Evolutionary conservation across 768 basidiomycete genomes (phyloP).

Genomic region (Leccinum variicolor): DNA sequence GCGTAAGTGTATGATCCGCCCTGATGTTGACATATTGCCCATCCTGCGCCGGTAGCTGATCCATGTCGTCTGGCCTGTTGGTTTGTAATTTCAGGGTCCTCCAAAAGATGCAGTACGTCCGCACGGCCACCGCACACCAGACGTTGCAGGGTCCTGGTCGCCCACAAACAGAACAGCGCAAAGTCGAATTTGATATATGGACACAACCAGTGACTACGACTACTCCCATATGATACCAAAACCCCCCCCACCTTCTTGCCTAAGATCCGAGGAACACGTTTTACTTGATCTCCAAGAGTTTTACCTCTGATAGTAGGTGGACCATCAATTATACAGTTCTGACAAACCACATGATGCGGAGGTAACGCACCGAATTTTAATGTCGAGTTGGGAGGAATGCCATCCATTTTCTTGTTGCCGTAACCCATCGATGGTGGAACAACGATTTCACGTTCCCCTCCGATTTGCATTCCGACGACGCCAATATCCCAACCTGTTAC

Average conservation of each 20-base stretch:
- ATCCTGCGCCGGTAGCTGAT: neutral
- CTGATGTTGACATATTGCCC: slow-evolving; percentile 10
- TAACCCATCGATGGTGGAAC: slow-evolving; percentile 72
- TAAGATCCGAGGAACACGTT: slow-evolving; percentile 15
- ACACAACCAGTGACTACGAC: slow-evolving; percentile 13
- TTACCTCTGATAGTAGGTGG: slow-evolving; percentile 52
- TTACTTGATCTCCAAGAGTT: slow-evolving; percentile 67
- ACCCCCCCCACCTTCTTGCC: slow-evolving; percentile 4
- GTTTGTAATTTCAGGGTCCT: slow-evolving; percentile 21
- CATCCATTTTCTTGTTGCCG: slow-evolving; percentile 56
- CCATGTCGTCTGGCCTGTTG: slow-evolving; percentile 4
- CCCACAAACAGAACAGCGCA: slow-evolving; percentile 16
- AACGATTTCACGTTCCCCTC: slow-evolving; percentile 79
- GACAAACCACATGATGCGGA: neutral
- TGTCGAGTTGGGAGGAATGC: slow-evolving; percentile 78
- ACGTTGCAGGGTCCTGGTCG: slow-evolving; percentile 18
- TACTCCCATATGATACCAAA: slow-evolving; percentile 18
- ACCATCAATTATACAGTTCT: slow-evolving; percentile 10
- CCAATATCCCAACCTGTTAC: slow-evolving; percentile 84
- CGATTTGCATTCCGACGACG: slow-evolving; percentile 86
- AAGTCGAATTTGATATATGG: slow-evolving; percentile 29
- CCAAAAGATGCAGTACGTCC: slow-evolving; percentile 18
- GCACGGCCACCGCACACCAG: slow-evolving; percentile 22
- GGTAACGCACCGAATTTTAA: slow-evolving; percentile 69
- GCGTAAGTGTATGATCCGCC: neutral